Conservation (phyloP, 1,284 basidiomycete species). For the Rhodofomes roseus region DNA sequence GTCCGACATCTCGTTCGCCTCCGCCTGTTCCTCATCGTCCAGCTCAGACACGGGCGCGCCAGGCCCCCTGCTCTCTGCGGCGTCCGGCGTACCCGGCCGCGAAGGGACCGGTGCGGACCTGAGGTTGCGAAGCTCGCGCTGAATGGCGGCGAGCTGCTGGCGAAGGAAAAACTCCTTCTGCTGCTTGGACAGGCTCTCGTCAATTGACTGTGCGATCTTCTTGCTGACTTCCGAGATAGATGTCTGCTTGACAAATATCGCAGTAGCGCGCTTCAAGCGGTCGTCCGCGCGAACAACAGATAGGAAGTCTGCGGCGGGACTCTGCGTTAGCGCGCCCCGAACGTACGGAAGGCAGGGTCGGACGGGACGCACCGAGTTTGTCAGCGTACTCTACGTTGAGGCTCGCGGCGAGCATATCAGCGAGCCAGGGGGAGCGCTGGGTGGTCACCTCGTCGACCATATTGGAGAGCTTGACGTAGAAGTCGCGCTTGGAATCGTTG, state of each 20-base stretch:
- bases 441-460: conserved; percentile 64
- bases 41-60: conserved; percentile 41
- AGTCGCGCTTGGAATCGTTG: conserved; percentile 53
- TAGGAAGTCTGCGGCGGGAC: conserved; percentile 49
- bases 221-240: conserved; percentile 74
- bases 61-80: neutral
- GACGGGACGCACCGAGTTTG: conserved; percentile 53
- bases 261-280: conserved; percentile 60
- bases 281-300: conserved; percentile 51
- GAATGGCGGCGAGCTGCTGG: conserved; percentile 87
- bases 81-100: neutral
- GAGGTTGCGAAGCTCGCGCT: conserved; percentile 78
- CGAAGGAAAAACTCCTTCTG: conserved; percentile 82
- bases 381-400: conserved; percentile 64
- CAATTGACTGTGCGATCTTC: conserved; percentile 74
- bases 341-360: neutral
- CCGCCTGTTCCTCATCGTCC: conserved; percentile 72
- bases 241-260: conserved; percentile 66
- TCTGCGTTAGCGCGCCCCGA: neutral
- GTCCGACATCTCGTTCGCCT: conserved; percentile 76
- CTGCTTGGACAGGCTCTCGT: conserved; percentile 75
- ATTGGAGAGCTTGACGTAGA: conserved; percentile 57
- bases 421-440: conserved; percentile 63
- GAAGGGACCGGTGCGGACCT: conserved; percentile 18
- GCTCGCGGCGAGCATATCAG: conserved; percentile 65